Conservation (phyloP, 2,329 filamentous ascomycete species). For the Amphichorda felina region DNA sequence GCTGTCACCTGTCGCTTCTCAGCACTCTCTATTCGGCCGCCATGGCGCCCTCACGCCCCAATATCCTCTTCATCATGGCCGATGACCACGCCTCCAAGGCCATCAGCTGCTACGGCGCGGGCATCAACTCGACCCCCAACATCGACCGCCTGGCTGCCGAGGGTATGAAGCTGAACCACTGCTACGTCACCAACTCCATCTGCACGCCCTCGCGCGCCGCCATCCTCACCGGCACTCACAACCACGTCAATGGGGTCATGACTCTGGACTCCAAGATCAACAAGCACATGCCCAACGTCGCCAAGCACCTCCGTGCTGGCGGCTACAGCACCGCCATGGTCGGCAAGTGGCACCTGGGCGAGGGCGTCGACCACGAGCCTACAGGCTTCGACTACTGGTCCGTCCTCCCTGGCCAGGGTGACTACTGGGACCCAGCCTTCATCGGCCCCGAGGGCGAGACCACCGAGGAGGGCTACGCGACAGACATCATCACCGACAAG, state of each 20-base stretch:
- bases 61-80: conserved; percentile 38
- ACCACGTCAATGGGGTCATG: conserved; percentile 39
- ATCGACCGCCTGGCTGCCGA: conserved; percentile 35
- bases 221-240: conserved; percentile 37
- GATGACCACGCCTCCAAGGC: conserved; percentile 41
- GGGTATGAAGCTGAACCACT: conserved; percentile 39
- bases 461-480: conserved; percentile 29
- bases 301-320: conserved; percentile 32
- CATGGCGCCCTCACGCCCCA: too few relatives aligned
- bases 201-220: conserved; percentile 38
- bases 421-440: conserved; percentile 38
- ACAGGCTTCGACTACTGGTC: conserved; percentile 39
- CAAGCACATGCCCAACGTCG: conserved; percentile 35
- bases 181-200: conserved; percentile 41
- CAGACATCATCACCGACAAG: conserved; percentile 40
- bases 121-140: conserved; percentile 38
- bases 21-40: too few relatives aligned
- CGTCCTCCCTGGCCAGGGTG: conserved; percentile 37
- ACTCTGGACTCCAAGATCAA: conserved; percentile 37
- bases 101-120: conserved; percentile 34
- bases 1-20: too few relatives aligned
- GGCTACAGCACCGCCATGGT: conserved; percentile 40
- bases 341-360: conserved; percentile 42
- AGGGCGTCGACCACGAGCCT: conserved; percentile 30
- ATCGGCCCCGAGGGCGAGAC: conserved; percentile 24